Evolutionary conservation across 2,329 filamentous ascomycete genomes (phyloP).

Genomic region (Colletotrichum salicis): DNA sequence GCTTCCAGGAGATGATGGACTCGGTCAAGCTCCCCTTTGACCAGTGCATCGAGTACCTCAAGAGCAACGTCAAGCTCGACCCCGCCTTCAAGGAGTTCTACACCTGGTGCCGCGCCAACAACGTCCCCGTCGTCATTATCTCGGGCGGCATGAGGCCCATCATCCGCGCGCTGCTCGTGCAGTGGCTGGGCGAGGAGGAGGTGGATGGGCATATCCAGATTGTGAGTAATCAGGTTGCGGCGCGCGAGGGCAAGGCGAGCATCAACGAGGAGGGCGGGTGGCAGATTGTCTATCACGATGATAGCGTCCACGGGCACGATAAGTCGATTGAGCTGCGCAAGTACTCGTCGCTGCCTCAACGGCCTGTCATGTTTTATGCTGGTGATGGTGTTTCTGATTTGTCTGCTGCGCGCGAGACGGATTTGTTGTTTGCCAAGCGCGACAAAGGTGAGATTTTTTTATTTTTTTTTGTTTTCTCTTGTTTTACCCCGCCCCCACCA

Average conservation of each 20-base stretch:
- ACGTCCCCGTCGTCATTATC: conserved; percentile 91
- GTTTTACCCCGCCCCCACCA: conserved; percentile 3
- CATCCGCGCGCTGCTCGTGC: conserved; percentile 83
- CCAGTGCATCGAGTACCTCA: conserved; percentile 81
- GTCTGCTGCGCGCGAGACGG: conserved; percentile 90
- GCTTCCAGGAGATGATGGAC: conserved; percentile 92
- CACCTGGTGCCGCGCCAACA: conserved; percentile 80
- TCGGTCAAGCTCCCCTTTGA: conserved; percentile 83
- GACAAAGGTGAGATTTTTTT: conserved; percentile 74
- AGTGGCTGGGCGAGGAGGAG: conserved; percentile 80
- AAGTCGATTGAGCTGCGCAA: conserved; percentile 92
- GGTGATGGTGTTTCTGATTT: conserved; percentile 95
- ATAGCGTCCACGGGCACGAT: conserved; percentile 93
- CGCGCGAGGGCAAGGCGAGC: conserved; percentile 68
- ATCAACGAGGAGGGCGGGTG: conserved; percentile 86
- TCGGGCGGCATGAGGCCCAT: conserved; percentile 94
- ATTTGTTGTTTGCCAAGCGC: conserved; percentile 92
- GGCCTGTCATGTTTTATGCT: conserved; percentile 91
- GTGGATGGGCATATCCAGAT: conserved; percentile 81
- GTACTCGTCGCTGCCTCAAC: conserved; percentile 78
- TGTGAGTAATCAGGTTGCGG: conserved; percentile 83
- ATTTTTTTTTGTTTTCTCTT: background rate
- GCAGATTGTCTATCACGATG: conserved; percentile 89
- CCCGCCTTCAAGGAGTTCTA: conserved; percentile 90
- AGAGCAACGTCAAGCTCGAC: conserved; percentile 87